Base-by-base conservation (phyloP, 2,329 filamentous ascomycete genomes). In the Aulographum hederae region DNA sequence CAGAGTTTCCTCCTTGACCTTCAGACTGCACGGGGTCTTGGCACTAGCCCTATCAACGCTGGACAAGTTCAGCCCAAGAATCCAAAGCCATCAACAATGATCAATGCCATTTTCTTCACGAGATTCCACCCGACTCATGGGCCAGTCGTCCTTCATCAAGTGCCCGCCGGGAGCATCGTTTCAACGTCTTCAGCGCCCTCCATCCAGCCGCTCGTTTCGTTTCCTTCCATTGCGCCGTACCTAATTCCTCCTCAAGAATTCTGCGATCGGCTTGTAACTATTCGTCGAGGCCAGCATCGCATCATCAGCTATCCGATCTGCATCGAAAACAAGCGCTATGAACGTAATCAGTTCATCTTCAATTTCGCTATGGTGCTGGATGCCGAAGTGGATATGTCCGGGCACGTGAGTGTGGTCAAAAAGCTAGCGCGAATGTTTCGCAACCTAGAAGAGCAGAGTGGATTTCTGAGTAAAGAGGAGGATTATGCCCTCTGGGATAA, bases 331-430 rank as follows among this genome's bases (percentile, higher is more conserved):
- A 70, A 84, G 40, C 67, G 73, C 34, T 93, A 95, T 48, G 72
- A 78, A 46, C 76, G 89, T 36, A 93, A 93, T 55, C 81, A 92
- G 53, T 95, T 94, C 61, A 93, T 94, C 48, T 98, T 95, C 69
- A 95, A 95, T 54, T 93, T 95, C 48, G 84, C 82, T 36, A 63
- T 95, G 28, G 77, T 93, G 18, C 63, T 93, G 31, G 69, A 78
- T 31, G 67, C 73, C 34, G 60, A 67, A 20, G 61, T 50, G 3
- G 79, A 91, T 46, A 78, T 78, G 50, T 69, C 69, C 30, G 77
- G 75, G 20, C 92, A 82, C 51, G 81, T 85, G 52, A 75, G 74
- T 39, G 79, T 95, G 19, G 82, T 93, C 33, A 65, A 78, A 41
- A 80, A 92, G 44, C 63, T 95, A 31, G 89, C 86, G 2, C 67